Conservation (phyloP, 768 basidiomycete genomes). For the Lepiota brunneoincarnata region DNA sequence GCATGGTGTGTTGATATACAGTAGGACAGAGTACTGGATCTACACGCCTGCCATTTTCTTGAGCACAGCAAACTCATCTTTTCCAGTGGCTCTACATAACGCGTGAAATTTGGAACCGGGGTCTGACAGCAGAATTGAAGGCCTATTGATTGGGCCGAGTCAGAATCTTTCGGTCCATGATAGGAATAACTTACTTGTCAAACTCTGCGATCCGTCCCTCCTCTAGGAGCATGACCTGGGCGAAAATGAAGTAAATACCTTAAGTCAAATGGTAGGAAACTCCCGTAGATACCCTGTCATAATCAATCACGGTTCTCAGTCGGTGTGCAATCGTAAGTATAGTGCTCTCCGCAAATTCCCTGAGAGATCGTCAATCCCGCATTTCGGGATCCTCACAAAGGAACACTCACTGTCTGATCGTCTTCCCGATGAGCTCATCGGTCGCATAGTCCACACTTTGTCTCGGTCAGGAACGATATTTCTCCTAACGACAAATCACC, state of each 20-base stretch:
- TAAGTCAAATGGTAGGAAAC: constrained; percentile 3
- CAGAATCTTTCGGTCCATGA: not conserved
- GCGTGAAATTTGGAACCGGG: constrained; percentile 59
- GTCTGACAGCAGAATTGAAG: constrained; percentile 53
- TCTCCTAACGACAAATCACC: constrained; percentile 78
- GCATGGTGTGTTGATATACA: too few relatives aligned
- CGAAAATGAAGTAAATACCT: not conserved
- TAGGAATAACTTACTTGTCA: constrained; percentile 40
- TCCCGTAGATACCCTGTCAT: constrained; percentile 58
- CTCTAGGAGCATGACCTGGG: constrained; percentile 73
- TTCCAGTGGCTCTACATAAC: constrained; percentile 74
- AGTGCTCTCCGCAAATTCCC: constrained; percentile 79
- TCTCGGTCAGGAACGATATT: constrained; percentile 21
- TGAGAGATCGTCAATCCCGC: constrained; percentile 21
- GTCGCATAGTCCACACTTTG: constrained; percentile 82
- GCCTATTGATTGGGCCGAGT: constrained; percentile 29
- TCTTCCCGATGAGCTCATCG: constrained; percentile 82
- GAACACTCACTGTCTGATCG: constrained; percentile 66
- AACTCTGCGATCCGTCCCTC: constrained; percentile 79
- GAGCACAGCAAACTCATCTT: constrained; percentile 63
- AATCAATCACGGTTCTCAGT: constrained; percentile 77
- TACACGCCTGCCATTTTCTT: constrained; percentile 61
- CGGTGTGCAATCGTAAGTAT: constrained; percentile 89
- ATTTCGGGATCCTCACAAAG: not conserved
- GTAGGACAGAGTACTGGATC: not conserved